Evolutionary conservation across 2,329 filamentous ascomycete genomes (phyloP).

Genomic region (Beauveria caledonica): DNA sequence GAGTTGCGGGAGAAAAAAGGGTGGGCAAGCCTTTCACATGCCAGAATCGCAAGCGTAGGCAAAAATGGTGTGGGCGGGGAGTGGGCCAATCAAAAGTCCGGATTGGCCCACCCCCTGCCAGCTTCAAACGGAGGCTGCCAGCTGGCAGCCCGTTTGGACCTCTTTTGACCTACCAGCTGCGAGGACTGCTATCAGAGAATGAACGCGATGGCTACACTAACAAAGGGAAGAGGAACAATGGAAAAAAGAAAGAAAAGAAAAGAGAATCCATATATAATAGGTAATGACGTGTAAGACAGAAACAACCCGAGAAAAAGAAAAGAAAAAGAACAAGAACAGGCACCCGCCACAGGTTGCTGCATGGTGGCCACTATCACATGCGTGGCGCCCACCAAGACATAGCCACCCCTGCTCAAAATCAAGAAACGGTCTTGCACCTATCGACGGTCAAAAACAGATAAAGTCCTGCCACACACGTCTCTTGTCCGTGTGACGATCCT

Average conservation of each 20-base stretch:
- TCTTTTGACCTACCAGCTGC: neutral
- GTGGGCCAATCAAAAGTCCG: neutral
- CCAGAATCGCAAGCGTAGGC: conserved; percentile 3
- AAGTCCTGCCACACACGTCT: conserved; percentile 10
- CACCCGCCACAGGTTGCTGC: neutral
- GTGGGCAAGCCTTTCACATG: conserved; percentile 4
- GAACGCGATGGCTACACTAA: neutral
- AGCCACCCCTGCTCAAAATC: conserved; percentile 7
- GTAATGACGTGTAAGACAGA: neutral
- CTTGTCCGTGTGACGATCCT: neutral
- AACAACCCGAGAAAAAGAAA: no score
- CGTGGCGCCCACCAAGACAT: conserved; percentile 7
- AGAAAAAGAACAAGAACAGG: neutral
- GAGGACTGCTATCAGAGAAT: neutral
- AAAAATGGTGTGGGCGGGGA: conserved; percentile 4
- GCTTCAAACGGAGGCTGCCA: conserved; percentile 2
- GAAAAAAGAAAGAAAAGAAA: neutral
- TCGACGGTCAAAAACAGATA: conserved; percentile 10
- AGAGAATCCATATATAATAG: neutral
- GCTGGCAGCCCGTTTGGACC: neutral
- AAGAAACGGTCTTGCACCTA: conserved; percentile 4
- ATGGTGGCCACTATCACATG: conserved; percentile 12
- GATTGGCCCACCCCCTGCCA: conserved; percentile 6
- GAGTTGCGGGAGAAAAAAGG: neutral
- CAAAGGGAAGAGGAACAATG: neutral